Evolutionary conservation across 208 protist species (phyloP).

Genomic region (Trypanosoma boissoni): DNA sequence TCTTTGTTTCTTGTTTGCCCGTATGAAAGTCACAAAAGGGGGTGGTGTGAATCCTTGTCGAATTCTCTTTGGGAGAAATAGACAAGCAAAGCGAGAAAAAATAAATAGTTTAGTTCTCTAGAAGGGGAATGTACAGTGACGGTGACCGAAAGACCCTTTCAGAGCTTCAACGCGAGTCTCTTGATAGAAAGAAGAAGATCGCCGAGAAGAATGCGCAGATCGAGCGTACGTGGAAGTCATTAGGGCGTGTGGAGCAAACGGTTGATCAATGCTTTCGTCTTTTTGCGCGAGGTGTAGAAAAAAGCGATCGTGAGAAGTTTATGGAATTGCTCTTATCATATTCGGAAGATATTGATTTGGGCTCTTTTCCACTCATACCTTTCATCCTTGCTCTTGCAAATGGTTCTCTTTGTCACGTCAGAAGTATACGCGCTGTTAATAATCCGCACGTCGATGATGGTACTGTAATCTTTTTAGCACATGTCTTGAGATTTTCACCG

Average conservation of each 20-base stretch:
- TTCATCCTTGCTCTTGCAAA: conserved; percentile 75
- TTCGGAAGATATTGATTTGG: conserved; percentile 60
- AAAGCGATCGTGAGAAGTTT: conserved; percentile 58
- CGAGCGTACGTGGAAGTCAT: conserved; percentile 58
- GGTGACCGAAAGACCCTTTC: conserved; percentile 82
- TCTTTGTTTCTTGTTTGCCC: too few species aligned
- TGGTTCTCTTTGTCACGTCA: conserved; percentile 57
- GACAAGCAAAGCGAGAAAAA: neutral
- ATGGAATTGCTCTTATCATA: conserved; percentile 63
- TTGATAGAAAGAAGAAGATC: conserved; percentile 55
- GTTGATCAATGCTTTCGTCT: conserved; percentile 79
- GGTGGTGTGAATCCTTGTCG: neutral
- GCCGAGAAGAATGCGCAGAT: conserved; percentile 64
- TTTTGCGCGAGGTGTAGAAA: conserved; percentile 66
- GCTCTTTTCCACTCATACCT: conserved; percentile 63
- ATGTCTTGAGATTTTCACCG: conserved; percentile 80
- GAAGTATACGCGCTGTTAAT: conserved; percentile 52
- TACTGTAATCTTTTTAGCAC: conserved; percentile 68
- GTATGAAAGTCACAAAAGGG: too few species aligned
- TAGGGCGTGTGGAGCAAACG: conserved; percentile 59
- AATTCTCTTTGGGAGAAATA: neutral
- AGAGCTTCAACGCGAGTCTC: conserved; percentile 74
- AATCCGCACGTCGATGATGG: conserved; percentile 65
- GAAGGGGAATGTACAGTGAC: conserved; percentile 77
- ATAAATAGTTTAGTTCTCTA: neutral